Evolutionary conservation across 2,329 filamentous ascomycete species (phyloP), one percentile per base, ranked within the genome.

Genomic region (Massarina eburnea): DNA sequence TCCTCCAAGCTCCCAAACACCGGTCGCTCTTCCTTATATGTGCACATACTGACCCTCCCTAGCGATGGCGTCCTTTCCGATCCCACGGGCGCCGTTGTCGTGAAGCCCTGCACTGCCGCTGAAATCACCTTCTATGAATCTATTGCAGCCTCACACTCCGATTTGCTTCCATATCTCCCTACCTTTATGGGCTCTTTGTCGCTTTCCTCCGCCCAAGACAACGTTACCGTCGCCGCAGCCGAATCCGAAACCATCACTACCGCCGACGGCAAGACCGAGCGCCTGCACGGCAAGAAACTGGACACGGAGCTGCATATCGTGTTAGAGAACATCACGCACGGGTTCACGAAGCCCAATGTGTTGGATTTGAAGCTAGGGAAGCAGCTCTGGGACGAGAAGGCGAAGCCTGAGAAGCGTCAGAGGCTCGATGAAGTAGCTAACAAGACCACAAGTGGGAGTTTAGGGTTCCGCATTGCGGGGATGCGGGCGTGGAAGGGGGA

Each of bases 61-160:
- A 96, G 91, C 73, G 91, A 95, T 57, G 94, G 94, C 54, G 92
- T 95, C 37, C 82, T 95, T 60, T 91, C 86, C 66, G 90, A 95
- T 64, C 78, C 81, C 44, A 84, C 89, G 42, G 94, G 94, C 66
- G 83, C 87, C 53, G 78, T 97, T 26, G 88, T 99, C 67, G 89
- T 96, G 66, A 99, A 99, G 73, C 94, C 94, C 15, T 97, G 92
- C 71, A 95, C 89, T 0, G 74, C 83, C 52, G 79, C 84, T 53
- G 94, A 99, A 73, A 83, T 97, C 59, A 80, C 84, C 35, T 99
- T 99, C 71, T 99, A 99, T 77, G 83, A 96, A 67, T 82, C 83
- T 30, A 85, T 75, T 20, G 65, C 84, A 21, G 71, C 80, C 26
- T 72, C 79, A 18, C 86, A 95, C 64, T 82, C 84, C 22, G 82